phyloP scores from a whole-genome alignment of 352 stramenopile species.

The Thraustotheca clavata region DNA sequence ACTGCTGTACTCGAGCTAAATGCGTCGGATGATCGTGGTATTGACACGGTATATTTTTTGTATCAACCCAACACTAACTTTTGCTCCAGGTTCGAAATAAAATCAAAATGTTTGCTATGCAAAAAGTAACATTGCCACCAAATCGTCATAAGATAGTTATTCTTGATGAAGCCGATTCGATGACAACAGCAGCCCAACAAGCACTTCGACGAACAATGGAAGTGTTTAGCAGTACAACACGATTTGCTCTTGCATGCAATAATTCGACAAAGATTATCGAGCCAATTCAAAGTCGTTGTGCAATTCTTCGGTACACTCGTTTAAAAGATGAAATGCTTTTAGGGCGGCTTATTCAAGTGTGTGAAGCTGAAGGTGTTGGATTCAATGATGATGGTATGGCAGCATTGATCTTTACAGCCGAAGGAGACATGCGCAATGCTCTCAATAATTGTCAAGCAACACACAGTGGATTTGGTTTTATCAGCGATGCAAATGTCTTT shows the following conservation, averaged over 20 bases:
- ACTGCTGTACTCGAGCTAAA: conserved; percentile 97
- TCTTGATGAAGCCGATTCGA: conserved; percentile 97
- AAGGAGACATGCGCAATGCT: conserved; percentile 98
- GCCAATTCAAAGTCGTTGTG: conserved; percentile 97
- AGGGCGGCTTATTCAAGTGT: conserved; percentile 90
- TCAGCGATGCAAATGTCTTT: conserved; percentile 95
- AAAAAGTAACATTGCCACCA: conserved; percentile 92
- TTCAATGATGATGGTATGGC: conserved; percentile 91
- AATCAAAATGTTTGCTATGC: conserved; percentile 99
- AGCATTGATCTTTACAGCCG: conserved; percentile 97
- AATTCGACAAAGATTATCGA: conserved; percentile 99
- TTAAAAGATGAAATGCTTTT: conserved; percentile 96
- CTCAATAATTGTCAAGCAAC: conserved; percentile 99
- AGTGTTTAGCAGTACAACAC: conserved; percentile 96
- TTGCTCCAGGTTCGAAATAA: conserved; percentile 85
- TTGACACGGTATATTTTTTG: conserved; percentile 46
- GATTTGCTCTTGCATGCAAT: conserved; percentile 99
- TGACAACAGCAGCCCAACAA: conserved; percentile 97
- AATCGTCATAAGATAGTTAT: conserved; percentile 98
- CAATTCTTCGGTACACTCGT: conserved; percentile 95
- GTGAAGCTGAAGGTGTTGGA: conserved; percentile 82
- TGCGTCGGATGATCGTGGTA: conserved; percentile 93
- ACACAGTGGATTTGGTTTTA: conserved; percentile 88
- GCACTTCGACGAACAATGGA: conserved; percentile 98
- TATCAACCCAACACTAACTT: background rate